Evolutionary conservation across 495 filamentous ascomycete genomes (phyloP).

Genomic region (Articulospora tetracladia): DNA sequence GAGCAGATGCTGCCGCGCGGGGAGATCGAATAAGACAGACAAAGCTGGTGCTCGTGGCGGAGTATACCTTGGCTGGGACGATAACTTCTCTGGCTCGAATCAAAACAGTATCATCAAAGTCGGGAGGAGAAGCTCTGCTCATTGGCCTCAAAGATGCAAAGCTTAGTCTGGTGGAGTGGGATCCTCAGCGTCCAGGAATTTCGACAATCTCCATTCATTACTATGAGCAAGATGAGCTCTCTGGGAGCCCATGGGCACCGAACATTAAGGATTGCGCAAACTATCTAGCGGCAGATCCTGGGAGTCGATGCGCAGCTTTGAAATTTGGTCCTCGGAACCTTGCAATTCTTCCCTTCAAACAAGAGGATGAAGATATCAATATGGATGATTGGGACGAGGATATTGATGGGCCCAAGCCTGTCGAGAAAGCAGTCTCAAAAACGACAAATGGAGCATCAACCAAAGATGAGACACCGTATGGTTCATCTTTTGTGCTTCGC

Average conservation of each 20-base stretch:
- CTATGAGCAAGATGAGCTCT: slow-evolving; percentile 90
- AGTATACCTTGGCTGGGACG: slow-evolving; percentile 78
- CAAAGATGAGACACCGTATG: slow-evolving; percentile 70
- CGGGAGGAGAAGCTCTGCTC: slow-evolving; percentile 82
- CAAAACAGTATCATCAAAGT: slow-evolving; percentile 61
- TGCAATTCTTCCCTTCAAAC: slow-evolving; percentile 90
- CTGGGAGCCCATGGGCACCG: slow-evolving; percentile 68
- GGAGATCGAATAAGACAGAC: slow-evolving; percentile 56
- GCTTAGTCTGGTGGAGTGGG: slow-evolving; percentile 91
- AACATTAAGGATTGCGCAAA: slow-evolving; percentile 66
- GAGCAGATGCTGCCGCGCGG: slow-evolving; percentile 48
- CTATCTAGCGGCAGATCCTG: slow-evolving; percentile 82
- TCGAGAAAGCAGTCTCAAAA: slow-evolving; percentile 33
- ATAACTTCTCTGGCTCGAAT: slow-evolving; percentile 77
- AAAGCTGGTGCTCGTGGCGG: slow-evolving; percentile 81
- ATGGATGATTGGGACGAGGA: slow-evolving; percentile 84
- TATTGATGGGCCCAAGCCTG: slow-evolving; percentile 55
- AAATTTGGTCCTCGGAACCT: slow-evolving; percentile 87
- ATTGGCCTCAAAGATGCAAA: slow-evolving; percentile 86
- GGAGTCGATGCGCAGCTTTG: slow-evolving; percentile 86
- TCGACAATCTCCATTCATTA: slow-evolving; percentile 93
- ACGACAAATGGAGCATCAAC: slow-evolving; percentile 49
- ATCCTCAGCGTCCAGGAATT: slow-evolving; percentile 70
- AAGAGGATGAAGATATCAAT: slow-evolving; percentile 81
- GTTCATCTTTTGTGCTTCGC: slow-evolving; percentile 85